Conservation (phyloP, 2,329 filamentous ascomycete genomes). For the Myriangium duriaei region DNA sequence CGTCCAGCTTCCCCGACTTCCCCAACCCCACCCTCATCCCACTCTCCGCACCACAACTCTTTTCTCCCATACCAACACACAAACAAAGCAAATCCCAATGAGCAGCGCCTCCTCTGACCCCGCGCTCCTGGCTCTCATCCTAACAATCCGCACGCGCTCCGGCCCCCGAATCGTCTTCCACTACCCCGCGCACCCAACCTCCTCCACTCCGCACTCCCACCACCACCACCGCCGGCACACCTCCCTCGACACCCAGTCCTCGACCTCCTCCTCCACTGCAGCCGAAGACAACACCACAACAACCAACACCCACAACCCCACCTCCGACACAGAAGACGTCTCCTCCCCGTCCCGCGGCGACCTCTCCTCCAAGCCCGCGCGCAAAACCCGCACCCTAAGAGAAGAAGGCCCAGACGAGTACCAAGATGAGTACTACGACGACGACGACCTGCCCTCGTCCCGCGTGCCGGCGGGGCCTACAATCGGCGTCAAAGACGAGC, state of each 20-base stretch:
- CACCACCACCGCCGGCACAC: constrained; percentile 53
- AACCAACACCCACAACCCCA: constrained; percentile 6
- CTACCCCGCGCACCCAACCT: constrained; percentile 51
- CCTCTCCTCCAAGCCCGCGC: background rate
- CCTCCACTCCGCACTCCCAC: constrained; percentile 11
- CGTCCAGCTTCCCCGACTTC: constrained; percentile 1
- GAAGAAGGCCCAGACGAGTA: constrained; percentile 13
- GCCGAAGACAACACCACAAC: constrained; percentile 7
- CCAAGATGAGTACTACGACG: constrained; percentile 11
- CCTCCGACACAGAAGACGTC: constrained; percentile 1
- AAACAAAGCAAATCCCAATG: constrained; percentile 1
- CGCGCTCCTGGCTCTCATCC: constrained; percentile 55
- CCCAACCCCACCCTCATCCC: background rate
- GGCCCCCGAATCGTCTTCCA: constrained; percentile 78
- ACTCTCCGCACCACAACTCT: background rate
- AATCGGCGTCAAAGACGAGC: constrained; percentile 6
- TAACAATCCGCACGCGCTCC: constrained; percentile 63
- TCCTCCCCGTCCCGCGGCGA: background rate
- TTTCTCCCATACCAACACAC: background rate
- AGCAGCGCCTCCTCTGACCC: constrained; percentile 23
- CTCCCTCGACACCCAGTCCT: constrained; percentile 28
- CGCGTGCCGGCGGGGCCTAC: background rate
- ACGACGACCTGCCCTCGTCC: background rate
- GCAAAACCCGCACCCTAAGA: constrained; percentile 11
- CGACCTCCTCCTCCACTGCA: constrained; percentile 2